Evolutionary conservation across 2,329 filamentous ascomycete genomes (phyloP).

Genomic region (Niveomyces coronatus): DNA sequence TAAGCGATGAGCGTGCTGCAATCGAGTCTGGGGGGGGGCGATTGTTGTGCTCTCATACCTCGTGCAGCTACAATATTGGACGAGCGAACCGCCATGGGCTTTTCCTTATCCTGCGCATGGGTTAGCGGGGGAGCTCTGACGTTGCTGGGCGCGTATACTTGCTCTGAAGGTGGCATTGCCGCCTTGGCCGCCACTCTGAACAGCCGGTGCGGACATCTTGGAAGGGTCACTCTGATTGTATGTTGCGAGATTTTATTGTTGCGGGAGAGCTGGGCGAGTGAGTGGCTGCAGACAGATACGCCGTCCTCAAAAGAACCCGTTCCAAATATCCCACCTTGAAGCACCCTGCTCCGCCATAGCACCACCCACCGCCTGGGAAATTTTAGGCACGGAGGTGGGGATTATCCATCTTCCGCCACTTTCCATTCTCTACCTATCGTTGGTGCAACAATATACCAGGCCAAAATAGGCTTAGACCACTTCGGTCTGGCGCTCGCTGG

Average conservation of each 20-base stretch:
- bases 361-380: conserved; percentile 23
- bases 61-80: conserved; percentile 95
- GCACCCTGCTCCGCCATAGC: conserved; percentile 28
- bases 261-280: conserved; percentile 18
- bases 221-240: conserved; percentile 26
- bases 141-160: conserved; percentile 22
- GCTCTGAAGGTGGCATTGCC: conserved; percentile 49
- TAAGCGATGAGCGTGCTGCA: conserved; percentile 11
- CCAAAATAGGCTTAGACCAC: conserved; percentile 16
- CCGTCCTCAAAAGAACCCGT: conserved; percentile 21
- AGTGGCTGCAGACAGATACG: conserved; percentile 20
- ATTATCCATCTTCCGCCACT: conserved; percentile 29
- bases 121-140: conserved; percentile 29
- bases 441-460: no score
- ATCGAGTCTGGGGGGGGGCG: conserved; percentile 9
- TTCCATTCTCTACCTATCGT: conserved; percentile 13
- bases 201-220: conserved; percentile 31
- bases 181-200: conserved; percentile 23
- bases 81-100: conserved; percentile 92
- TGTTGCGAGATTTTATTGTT: conserved; percentile 4
- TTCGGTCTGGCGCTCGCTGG: conserved; percentile 12
- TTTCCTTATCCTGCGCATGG: conserved; percentile 68
- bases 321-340: conserved; percentile 29
- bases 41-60: conserved; percentile 44
- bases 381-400: conserved; percentile 29